Evolutionary conservation across 805 yeast species (phyloP).

Genomic region (Zygoascus ofunaensis): DNA sequence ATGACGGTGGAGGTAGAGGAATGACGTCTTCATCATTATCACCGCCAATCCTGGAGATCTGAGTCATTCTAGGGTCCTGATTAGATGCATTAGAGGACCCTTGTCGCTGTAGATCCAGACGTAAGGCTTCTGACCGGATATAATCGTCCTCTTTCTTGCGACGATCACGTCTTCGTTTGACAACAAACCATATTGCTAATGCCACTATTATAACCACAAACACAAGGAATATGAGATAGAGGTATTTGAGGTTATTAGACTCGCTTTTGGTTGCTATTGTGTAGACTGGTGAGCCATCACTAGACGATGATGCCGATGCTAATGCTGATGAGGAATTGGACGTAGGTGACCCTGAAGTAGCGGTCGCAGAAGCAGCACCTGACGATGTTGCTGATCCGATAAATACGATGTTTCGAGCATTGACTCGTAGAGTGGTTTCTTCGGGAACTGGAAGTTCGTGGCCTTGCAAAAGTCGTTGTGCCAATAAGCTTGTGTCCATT

Average conservation of each 20-base stretch:
- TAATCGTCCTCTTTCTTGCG: constrained; percentile 8
- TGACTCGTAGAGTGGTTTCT: background rate
- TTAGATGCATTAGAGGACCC: background rate
- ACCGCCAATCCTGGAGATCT: background rate
- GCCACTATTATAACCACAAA: constrained; percentile 15
- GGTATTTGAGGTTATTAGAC: constrained; percentile 10
- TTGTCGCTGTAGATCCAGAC: constrained; percentile 11
- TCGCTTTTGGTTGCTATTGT: constrained; percentile 5
- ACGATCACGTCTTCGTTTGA: constrained; percentile 15
- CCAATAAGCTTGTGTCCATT: too few species aligned
- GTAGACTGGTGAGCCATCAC: constrained; percentile 10
- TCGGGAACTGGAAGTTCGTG: background rate
- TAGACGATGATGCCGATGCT: background rate
- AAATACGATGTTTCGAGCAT: constrained; percentile 4
- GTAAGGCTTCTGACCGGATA: constrained; percentile 16
- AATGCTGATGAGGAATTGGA: background rate
- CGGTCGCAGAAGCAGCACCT: constrained; percentile 1
- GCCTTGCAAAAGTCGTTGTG: too few species aligned
- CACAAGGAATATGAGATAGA: constrained; percentile 18
- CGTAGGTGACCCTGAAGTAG: constrained; percentile 1
- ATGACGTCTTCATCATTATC: background rate
- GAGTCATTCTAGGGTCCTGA: background rate
- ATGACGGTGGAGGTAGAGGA: constrained; percentile 2
- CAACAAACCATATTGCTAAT: constrained; percentile 10
- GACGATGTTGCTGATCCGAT: constrained; percentile 2